A percentile compares a stretch with the other conserved stretches of the same genome.
These are phyloP conservation scores for Lentinus brumalis DNA, from an alignment of 768 basidiomycete genomes.

Conservation along the genomic window DNA sequence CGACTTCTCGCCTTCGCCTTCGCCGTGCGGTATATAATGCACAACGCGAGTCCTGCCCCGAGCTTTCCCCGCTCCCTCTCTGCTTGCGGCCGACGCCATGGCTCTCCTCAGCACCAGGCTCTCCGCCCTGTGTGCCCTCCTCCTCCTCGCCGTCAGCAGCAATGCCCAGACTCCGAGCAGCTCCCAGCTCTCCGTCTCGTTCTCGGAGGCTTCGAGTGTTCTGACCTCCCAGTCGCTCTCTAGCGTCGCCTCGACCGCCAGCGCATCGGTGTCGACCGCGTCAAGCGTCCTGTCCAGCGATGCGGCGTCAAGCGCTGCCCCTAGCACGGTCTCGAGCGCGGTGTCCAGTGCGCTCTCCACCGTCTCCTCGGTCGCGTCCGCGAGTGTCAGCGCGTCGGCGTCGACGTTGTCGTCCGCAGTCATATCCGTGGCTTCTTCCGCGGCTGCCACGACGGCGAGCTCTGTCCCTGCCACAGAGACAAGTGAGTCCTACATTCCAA, in stretches of 20 bases:
- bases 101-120: too few species aligned
- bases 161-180: not conserved
- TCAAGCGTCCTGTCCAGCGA: too few species aligned
- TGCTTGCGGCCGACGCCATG: too few species aligned
- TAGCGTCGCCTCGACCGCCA: too few species aligned
- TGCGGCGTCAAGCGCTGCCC: too few species aligned
- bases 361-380: slow-evolving; percentile 4
- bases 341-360: too few species aligned
- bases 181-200: not conserved
- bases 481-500: slow-evolving; percentile 21
- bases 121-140: too few species aligned
- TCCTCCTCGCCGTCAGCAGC: too few species aligned
- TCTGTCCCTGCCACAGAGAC: slow-evolving; percentile 27
- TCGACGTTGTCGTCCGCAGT: not conserved
- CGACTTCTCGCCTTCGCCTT: not conserved
- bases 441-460: not conserved
- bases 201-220: not conserved
- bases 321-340: too few species aligned
- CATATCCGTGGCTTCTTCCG: slow-evolving; percentile 11
- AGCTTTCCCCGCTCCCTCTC: not conserved
- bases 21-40: not conserved
- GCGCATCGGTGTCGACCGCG: too few species aligned
- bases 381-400: not conserved
- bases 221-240: not conserved
- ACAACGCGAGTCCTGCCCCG: not conserved